Percentiles rank a stretch among this genome's conserved stretches.
Evolutionary conservation across 2,329 filamentous ascomycete genomes (phyloP).

Genomic region (Botryosphaeria dothidea): DNA sequence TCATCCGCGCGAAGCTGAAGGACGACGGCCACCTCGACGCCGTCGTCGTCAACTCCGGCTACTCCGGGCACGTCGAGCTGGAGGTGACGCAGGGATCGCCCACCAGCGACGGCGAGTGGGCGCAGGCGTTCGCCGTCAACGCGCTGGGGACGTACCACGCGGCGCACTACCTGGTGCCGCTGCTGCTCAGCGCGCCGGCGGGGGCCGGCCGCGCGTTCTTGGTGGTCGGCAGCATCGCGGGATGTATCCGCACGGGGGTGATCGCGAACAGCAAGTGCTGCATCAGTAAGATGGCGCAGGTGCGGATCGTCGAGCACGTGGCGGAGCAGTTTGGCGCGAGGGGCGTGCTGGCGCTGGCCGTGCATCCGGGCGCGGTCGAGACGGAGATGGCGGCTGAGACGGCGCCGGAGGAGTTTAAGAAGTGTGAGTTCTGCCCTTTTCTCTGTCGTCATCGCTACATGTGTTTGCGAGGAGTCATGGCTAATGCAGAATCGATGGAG

Average conservation of each 20-base stretch:
- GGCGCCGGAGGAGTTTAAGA: constrained; percentile 25
- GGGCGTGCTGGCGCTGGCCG: constrained; percentile 31
- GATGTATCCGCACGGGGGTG: constrained; percentile 38
- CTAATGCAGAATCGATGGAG: constrained; percentile 44
- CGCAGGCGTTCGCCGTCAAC: constrained; percentile 39
- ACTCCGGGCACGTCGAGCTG: constrained; percentile 36
- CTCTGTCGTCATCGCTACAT: neutral
- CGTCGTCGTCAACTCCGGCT: constrained; percentile 22
- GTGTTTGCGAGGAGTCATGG: neutral
- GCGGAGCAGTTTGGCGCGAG: constrained; percentile 33
- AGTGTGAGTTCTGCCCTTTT: neutral
- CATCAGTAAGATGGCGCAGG: constrained; percentile 40
- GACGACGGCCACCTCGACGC: neutral
- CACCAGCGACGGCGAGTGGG: constrained; percentile 32
- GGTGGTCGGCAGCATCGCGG: constrained; percentile 28
- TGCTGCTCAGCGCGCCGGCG: constrained; percentile 21
- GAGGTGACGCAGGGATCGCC: constrained; percentile 36
- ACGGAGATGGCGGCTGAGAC: constrained; percentile 36
- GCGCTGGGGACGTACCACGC: constrained; percentile 40
- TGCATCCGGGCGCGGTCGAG: constrained; percentile 41
- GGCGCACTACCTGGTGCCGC: constrained; percentile 37
- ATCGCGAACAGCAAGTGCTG: constrained; percentile 44
- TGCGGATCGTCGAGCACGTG: constrained; percentile 41
- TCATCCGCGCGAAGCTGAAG: neutral
- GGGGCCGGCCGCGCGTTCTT: constrained; percentile 30